Base-by-base conservation (phyloP, 768 basidiomycete species). In the Russula vinacea region DNA sequence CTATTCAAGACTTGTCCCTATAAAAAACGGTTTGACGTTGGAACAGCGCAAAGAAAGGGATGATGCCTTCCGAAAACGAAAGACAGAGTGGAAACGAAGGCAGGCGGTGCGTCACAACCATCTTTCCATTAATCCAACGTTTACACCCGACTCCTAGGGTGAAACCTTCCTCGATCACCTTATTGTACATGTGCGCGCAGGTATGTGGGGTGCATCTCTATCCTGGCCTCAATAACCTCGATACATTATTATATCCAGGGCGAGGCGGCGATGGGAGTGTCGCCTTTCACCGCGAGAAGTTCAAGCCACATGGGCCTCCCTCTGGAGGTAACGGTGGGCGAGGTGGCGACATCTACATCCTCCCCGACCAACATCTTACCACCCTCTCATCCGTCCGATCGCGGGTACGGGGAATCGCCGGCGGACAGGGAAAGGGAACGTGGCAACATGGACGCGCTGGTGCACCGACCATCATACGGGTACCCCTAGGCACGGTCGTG, bases 261-360 rank as follows among this genome's bases (percentile, higher is more conserved):
- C 85, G 82, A 70, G 95, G 95, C 22, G 96, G 96, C 0, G 80
- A 92, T 62, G 96, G 96, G 26, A 92, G 94, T 67, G 92, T 89
- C 26, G 94, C 96, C 6, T 97, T 98, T 70, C 89, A 94, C 71
- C 86, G 92, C 62, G 93, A 96, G 76, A 92, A 92, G 72, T 93
- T 83, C 75, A 84, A 84, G 62, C 84, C 88, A 1, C 83, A 85
- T 65, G 92, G 93, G 0, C 93, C 94, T 0, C 94, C 96, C 0
- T 95, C 94, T 11, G 96, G 96, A 0, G 96, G 95, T 1, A 90
- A 90, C 64, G 96, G 96, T 17, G 96, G 94, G 2, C 81, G 82
- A 52, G 96, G 95, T 32, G 94, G 92, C 5, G 86, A 89, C 70
- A 85, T 98, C 37, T 93, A 93, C 72, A 81, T 98, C 69, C 76